These are phyloP conservation scores for Ceratobasidium sp. DNA, from an alignment of 1,284 basidiomycete species.

Conservation along the genomic window DNA sequence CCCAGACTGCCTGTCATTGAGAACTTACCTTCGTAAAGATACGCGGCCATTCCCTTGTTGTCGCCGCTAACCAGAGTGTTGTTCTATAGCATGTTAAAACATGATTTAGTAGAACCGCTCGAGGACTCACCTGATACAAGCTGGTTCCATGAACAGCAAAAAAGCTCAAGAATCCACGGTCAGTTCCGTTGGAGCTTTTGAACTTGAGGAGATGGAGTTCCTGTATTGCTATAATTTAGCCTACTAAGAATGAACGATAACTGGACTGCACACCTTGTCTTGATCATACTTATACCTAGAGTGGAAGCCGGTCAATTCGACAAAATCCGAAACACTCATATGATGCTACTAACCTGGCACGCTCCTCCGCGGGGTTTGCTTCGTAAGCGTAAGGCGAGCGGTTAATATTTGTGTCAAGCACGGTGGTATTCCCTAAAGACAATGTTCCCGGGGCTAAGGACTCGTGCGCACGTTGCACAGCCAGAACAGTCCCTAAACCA, in stretches of 20 bases:
- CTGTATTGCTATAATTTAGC: background rate
- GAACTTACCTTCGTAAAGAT: constrained; percentile 71
- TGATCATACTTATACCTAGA: constrained; percentile 65
- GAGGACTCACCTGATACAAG: constrained; percentile 67
- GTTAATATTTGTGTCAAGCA: constrained; percentile 74
- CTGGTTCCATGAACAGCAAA: constrained; percentile 85
- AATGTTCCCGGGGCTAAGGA: constrained; percentile 69
- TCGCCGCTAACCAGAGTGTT: constrained; percentile 80
- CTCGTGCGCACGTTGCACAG: constrained; percentile 73
- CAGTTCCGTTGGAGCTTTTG: constrained; percentile 65
- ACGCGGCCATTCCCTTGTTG: constrained; percentile 86
- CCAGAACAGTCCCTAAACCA: constrained; percentile 72
- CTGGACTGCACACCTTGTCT: constrained; percentile 60
- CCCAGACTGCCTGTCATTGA: background rate
- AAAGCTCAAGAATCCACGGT: constrained; percentile 76
- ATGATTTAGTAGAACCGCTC: background rate
- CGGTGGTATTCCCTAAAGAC: constrained; percentile 72
- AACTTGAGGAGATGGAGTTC: constrained; percentile 73
- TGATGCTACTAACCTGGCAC: constrained; percentile 59
- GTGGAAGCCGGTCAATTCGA: background rate
- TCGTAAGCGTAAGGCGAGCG: constrained; percentile 77
- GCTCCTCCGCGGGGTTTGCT: constrained; percentile 74
- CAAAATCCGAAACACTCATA: background rate
- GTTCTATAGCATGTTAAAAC: constrained; percentile 60
- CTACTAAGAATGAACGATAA: background rate